A percentile compares a stretch with the other conserved stretches of the same genome.
phyloP scores from a whole-genome alignment of 1,139 yeast species.

The Maudiozyma humilis region DNA sequence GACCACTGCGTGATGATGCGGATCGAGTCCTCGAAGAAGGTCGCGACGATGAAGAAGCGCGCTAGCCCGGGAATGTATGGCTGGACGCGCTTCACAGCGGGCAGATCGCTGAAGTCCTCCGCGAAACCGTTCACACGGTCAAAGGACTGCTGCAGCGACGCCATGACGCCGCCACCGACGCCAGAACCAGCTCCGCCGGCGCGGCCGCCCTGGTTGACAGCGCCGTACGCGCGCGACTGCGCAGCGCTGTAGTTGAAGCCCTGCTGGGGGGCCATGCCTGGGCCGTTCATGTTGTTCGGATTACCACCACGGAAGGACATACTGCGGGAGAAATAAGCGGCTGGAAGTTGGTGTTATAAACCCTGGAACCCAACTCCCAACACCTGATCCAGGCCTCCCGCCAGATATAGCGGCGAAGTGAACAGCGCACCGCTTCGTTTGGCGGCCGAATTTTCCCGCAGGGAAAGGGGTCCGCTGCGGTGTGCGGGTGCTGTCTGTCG shows the following conservation, averaged over 20 bases:
- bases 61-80: slow-evolving; percentile 84
- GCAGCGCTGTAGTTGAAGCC: slow-evolving; percentile 1
- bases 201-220: background rate
- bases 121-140: slow-evolving; percentile 15
- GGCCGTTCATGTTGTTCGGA: background rate
- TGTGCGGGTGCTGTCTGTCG: no score
- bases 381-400: no score
- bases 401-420: background rate
- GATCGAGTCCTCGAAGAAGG: slow-evolving; percentile 83
- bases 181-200: background rate
- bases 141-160: background rate
- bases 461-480: background rate
- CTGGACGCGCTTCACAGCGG: slow-evolving; percentile 36
- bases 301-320: background rate
- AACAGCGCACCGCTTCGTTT: background rate
- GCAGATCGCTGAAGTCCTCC: slow-evolving; percentile 35
- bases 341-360: no score
- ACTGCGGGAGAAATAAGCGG: no score
- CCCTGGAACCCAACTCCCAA: no score
- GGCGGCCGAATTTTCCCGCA: background rate
- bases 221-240: background rate
- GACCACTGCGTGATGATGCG: slow-evolving; percentile 84
- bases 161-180: background rate
- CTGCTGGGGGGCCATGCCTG: background rate
- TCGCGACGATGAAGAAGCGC: slow-evolving; percentile 83